These are phyloP conservation scores for Anastatica hierochuntica DNA, from an alignment of 345 rosid species.

Conservation along the genomic window DNA sequence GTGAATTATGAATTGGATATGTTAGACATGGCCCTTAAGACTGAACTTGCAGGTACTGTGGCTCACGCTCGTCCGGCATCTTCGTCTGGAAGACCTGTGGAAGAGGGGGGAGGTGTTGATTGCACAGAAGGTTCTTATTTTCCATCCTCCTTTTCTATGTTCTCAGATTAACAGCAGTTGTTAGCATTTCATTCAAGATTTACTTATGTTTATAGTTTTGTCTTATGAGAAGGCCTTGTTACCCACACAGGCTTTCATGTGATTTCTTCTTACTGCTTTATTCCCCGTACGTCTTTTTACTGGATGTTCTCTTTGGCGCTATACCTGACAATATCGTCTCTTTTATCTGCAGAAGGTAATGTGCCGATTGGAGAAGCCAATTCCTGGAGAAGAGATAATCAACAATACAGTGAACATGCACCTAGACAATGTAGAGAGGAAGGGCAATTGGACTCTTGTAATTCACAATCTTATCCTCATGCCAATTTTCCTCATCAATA, in stretches of 20 bases:
- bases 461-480: constrained; percentile 52
- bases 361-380: constrained; percentile 29
- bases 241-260: constrained; percentile 3
- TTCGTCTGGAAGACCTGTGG: constrained; percentile 37
- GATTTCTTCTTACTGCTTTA: neutral
- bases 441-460: constrained; percentile 59
- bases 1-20: constrained; percentile 3
- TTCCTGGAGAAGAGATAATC: constrained; percentile 69
- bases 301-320: neutral
- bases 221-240: too few relatives aligned
- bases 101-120: constrained; percentile 37
- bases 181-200: too few relatives aligned
- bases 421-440: constrained; percentile 42
- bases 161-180: neutral
- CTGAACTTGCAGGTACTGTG: constrained; percentile 40
- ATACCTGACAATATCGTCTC: neutral
- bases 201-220: constrained; percentile 1
- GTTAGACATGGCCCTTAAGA: constrained; percentile 12
- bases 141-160: constrained; percentile 1
- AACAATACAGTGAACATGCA: constrained; percentile 49
- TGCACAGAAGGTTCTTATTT: constrained; percentile 40
- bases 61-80: constrained; percentile 44
- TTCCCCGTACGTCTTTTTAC: neutral
- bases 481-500: constrained; percentile 52
- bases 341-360: constrained; percentile 29